Base-by-base conservation (phyloP, 345 rosid species). In the Populus pruinosa region DNA sequence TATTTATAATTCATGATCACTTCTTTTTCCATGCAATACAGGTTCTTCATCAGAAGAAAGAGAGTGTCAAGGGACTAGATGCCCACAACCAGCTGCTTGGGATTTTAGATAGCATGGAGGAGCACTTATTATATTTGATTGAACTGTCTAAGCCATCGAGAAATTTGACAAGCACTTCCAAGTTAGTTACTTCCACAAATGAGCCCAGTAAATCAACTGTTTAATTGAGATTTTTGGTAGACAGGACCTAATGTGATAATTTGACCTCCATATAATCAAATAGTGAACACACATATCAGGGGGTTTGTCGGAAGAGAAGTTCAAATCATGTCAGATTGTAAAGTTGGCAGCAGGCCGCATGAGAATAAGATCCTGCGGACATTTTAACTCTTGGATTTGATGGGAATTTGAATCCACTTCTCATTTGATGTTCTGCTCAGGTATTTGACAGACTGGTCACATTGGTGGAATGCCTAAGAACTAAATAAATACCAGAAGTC, bases 301-400 rank as follows among this genome's bases (percentile, higher is more conserved):
- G 63, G 1, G 9, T 1, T 9, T 47, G 50, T 13, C 11, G 50
- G 0, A 47, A 13, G 68, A 49, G 8, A 16, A n/a, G 23, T 62
- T 43, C 71, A 69, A 76, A 81, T 69, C 72, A 70, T 72, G 61
- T 71, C 23, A 39, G 74, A 31, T 49, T 76, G 87, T 82, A 43
- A 80, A 63, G 82, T 79, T 73, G 75, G 78, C 64, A 79, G 82
- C 81, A 69, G 86, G 82, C 83, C 81, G 56, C 38, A 72, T 29
- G 71, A 80, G 84, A 82, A 84, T 82, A 87, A 74, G 80, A 84
- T 78, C 79, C 63, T 82, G 69, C 81, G 82, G 75, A 76, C 79
- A 73, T 25, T 61, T 65, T 85, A 83, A 77, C 23, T 67, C 70
- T 55, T 70, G 71, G 80, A 85, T 79, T 66, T 81, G 83, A 69